A percentile compares a stretch with the other conserved stretches of the same genome.
Conservation (phyloP, 1,284 basidiomycete genomes). For the Ganoderma boninense region DNA sequence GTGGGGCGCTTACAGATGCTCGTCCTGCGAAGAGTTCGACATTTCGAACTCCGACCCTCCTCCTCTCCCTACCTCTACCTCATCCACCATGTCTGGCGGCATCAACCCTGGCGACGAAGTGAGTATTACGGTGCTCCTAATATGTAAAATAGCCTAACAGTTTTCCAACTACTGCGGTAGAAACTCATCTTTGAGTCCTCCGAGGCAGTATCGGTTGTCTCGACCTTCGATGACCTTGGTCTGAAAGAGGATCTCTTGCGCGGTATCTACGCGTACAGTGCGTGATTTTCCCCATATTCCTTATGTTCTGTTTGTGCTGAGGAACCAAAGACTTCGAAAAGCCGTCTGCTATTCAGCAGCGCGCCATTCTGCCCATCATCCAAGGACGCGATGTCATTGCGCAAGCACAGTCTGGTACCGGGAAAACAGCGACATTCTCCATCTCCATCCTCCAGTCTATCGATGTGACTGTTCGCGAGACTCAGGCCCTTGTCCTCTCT, state of each 20-base stretch:
- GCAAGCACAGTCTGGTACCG: slow-evolving; percentile 99
- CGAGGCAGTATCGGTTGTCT: slow-evolving; percentile 89
- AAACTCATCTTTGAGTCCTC: slow-evolving; percentile 99
- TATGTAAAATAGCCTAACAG: neutral
- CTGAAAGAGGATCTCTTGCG: slow-evolving; percentile 96
- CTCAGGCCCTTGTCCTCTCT: slow-evolving; percentile 95
- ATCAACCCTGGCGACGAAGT: slow-evolving; percentile 84
- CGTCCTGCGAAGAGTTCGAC: slow-evolving; percentile 24
- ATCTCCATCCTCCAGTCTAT: slow-evolving; percentile 96
- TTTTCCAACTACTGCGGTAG: slow-evolving; percentile 40
- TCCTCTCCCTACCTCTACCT: slow-evolving; percentile 44
- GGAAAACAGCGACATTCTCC: slow-evolving; percentile 99
- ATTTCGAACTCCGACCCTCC: slow-evolving; percentile 65
- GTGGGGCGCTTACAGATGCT: slow-evolving; percentile 19
- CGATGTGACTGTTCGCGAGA: slow-evolving; percentile 95
- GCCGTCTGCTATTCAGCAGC: slow-evolving; percentile 98
- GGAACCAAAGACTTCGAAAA: slow-evolving; percentile 90
- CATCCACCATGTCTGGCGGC: slow-evolving; percentile 70
- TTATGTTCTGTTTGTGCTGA: neutral
- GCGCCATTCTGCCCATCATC: slow-evolving; percentile 95
- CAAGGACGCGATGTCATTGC: slow-evolving; percentile 97
- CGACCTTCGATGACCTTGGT: slow-evolving; percentile 92
- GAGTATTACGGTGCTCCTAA: slow-evolving; percentile 21
- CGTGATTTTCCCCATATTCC: slow-evolving; percentile 44
- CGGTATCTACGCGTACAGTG: slow-evolving; percentile 99